Evolutionary conservation across 1,284 basidiomycete genomes (phyloP), one percentile per base, ranked within the genome.

Genomic region (Fistulinella cinereoalba): DNA sequence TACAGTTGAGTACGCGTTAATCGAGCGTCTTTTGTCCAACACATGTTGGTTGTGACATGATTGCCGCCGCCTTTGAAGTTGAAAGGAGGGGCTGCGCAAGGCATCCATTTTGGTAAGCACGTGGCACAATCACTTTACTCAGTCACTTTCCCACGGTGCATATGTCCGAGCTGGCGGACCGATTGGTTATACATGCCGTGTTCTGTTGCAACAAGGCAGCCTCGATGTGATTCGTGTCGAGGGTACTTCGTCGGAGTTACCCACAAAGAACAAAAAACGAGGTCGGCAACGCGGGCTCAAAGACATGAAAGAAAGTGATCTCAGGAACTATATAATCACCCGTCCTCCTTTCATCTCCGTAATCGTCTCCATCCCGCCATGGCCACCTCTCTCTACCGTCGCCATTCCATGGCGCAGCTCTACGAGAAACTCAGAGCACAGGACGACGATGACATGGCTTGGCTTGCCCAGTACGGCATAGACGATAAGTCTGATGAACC

Each of bases 201-300:
- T 51, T 52, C 46, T 44, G 23, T 23, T 55, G 65, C 64, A 62
- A 64, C 60, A 60, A 64, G 62, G 62, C 63, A 37, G 63, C 62
- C 62, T 64, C 62, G 57, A 64, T 65, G 62, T 64, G 62, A 64
- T 48, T 49, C 36, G 11, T 52, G 43, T 61, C 65, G 53, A 67
- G 66, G 62, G 64, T 55, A 56, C 49, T 51, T 44, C 57, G 66
- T 68, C 62, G 62, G 62, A 67, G 66, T 64, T 64, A 66, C 52
- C 33, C 59, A 66, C 59, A 68, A 64, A 67, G 60, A 64, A 68
- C 60, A 63, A 68, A 67, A 59, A 64, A 68, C 66, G 66, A 66
- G 62, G 63, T 68, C 66, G 66, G 62, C 64, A 68, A 65, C 64
- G 61, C 51, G 60, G 64, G 61, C 48, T 53, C 54, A 66, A 60